Evolutionary conservation across 2,329 filamentous ascomycete genomes (phyloP), one percentile per base, ranked within the genome.

Genomic region (Coniosporium tulheliwenetii): DNA sequence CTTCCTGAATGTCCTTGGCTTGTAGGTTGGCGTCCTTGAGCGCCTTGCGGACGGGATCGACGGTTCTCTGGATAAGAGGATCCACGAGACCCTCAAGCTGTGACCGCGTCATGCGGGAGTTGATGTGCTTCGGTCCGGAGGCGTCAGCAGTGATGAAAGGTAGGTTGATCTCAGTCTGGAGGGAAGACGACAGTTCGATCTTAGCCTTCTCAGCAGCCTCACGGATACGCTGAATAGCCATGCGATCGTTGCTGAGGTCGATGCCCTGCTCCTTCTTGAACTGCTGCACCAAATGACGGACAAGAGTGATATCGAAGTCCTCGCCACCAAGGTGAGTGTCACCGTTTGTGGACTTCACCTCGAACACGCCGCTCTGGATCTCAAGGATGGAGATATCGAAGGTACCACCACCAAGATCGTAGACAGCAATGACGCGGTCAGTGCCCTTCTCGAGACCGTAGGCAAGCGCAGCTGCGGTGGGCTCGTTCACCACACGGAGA

Each of bases 141-240:
- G 87, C 76, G 61, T 95, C 87, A 56, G 89, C 89, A 62, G 87
- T 94, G 68, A 96, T 95, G 77, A 96, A 96, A 51, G 89, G 89
- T 59, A 96, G 78, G 75, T 93, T 94, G 70, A 96, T 95, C 59
- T 95, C 89, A 52, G 89, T 96, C 66, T 93, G 85, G 52, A 87
- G 77, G 43, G 87, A 87, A 30, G 87, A 95, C 10, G 89, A 96
- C 52, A 96, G 73, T 71, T 95, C 89, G 57, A 95, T 95, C 85
- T 96, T 96, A 61, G 89, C 89, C 79, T 95, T 95, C 77, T 96
- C 89, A 52, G 87, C 86, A 52, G 87, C 89, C 72, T 95, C 89
- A 69, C 89, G 87, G 63, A 96, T 95, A 78, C 89, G 81, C 77
- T 95, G 89, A 60, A 96, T 93, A 54, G 89, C 89, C 87, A 95